Evolutionary conservation across 495 filamentous ascomycete genomes (phyloP).

Genomic region (Penicillium nucicola): DNA sequence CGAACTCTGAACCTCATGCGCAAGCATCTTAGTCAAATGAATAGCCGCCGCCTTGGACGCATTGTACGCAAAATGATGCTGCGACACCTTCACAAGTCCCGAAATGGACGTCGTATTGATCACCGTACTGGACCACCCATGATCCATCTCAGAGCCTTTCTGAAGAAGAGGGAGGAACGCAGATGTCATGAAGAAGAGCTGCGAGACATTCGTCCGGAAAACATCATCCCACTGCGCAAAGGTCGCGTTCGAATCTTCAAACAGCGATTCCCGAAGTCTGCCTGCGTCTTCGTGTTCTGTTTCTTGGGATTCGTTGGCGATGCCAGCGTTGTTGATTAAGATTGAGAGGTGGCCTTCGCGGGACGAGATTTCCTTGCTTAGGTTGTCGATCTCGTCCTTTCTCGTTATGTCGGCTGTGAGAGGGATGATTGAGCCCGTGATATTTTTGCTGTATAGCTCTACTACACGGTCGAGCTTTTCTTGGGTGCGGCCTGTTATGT

Average conservation of each 20-base stretch:
- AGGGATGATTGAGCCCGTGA: conserved; percentile 55
- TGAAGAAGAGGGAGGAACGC: conserved; percentile 39
- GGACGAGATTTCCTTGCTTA: conserved; percentile 42
- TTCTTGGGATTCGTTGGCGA: conserved; percentile 29
- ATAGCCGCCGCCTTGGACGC: conserved; percentile 49
- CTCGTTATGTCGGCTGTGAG: conserved; percentile 48
- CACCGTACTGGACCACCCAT: conserved; percentile 52
- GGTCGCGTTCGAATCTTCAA: conserved; percentile 42
- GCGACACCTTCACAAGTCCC: conserved; percentile 46
- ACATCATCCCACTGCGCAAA: conserved; percentile 44
- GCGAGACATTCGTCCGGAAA: conserved; percentile 48
- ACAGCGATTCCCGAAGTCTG: conserved; percentile 54
- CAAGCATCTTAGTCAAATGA: conserved; percentile 54
- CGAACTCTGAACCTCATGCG: conserved; percentile 44
- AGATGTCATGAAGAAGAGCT: conserved; percentile 45
- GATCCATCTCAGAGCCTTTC: conserved; percentile 42
- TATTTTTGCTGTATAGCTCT: conserved; percentile 40
- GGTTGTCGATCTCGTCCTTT: conserved; percentile 42
- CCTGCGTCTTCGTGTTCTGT: conserved; percentile 36
- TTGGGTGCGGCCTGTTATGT: conserved; percentile 56
- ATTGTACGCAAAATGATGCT: conserved; percentile 55
- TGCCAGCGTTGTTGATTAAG: conserved; percentile 58
- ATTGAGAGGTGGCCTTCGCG: conserved; percentile 47
- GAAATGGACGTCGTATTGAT: conserved; percentile 60
- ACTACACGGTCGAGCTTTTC: conserved; percentile 55